Evolutionary conservation across 1,284 basidiomycete species (phyloP).

Genomic region (Thecaphora thlaspeos): DNA sequence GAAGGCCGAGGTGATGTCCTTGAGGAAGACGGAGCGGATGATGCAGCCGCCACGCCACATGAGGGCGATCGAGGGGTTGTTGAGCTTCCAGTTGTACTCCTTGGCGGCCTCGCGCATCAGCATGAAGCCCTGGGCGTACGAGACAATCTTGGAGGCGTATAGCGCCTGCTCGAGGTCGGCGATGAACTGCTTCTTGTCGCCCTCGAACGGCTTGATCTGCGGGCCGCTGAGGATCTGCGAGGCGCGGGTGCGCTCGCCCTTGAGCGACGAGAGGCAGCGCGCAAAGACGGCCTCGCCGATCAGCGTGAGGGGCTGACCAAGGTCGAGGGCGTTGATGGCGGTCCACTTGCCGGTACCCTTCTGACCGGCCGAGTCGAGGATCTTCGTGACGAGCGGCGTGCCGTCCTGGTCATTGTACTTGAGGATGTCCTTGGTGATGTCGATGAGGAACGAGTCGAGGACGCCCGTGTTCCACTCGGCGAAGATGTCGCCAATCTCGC

Average conservation of each 20-base stretch:
- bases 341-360: conserved; percentile 99
- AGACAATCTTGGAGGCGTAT: conserved; percentile 91
- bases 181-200: conserved; percentile 98
- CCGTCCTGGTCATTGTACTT: conserved; percentile 86
- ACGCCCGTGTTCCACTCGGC: conserved; percentile 92
- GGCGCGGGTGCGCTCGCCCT: conserved; percentile 92
- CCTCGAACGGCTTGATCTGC: conserved; percentile 86
- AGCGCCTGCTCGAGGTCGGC: conserved; percentile 98
- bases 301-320: conserved; percentile 84
- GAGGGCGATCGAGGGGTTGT: conserved; percentile 90
- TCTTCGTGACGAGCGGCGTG: conserved; percentile 83
- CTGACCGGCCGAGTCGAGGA: conserved; percentile 81
- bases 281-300: conserved; percentile 99
- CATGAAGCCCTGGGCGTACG: conserved; percentile 96
- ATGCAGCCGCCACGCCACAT: conserved; percentile 99
- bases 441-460: conserved; percentile 98
- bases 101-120: conserved; percentile 97
- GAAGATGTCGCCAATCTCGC: conserved; percentile 58
- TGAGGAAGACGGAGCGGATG: conserved; percentile 65
- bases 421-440: conserved; percentile 65
- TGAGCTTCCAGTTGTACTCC: conserved; percentile 70
- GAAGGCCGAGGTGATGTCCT: conserved; percentile 73
- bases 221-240: conserved; percentile 88
- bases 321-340: conserved; percentile 94
- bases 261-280: conserved; percentile 94